These are phyloP conservation scores for Mucor saturninus DNA, from an alignment of 371 early-diverging fungal species.

Conservation along the genomic window DNA sequence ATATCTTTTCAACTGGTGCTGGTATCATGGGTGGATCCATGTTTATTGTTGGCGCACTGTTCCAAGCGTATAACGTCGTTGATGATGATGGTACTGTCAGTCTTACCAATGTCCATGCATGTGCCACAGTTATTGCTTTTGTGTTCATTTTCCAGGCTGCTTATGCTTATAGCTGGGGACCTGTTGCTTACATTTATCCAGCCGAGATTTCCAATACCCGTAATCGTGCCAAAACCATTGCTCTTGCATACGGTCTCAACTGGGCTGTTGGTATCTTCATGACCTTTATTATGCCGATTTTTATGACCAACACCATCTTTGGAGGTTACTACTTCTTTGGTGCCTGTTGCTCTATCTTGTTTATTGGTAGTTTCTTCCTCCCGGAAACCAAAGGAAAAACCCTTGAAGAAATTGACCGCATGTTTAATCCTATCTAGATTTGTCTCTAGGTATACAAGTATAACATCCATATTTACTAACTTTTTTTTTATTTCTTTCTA, in stretches of 20 bases:
- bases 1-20: slow-evolving; percentile 50
- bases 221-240: slow-evolving; percentile 48
- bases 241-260: slow-evolving; percentile 64
- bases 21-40: slow-evolving; percentile 44
- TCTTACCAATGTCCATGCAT: slow-evolving; percentile 32
- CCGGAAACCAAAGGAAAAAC: slow-evolving; percentile 64
- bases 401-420: slow-evolving; percentile 61
- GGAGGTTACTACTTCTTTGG: slow-evolving; percentile 66
- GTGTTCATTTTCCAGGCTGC: slow-evolving; percentile 52
- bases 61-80: slow-evolving; percentile 35
- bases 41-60: slow-evolving; percentile 52
- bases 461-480: slow-evolving; percentile 5
- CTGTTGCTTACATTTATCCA: slow-evolving; percentile 69
- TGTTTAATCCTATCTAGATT: slow-evolving; percentile 46
- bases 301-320: slow-evolving; percentile 60
- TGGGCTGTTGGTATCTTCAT: slow-evolving; percentile 63
- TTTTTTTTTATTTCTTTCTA: not conserved
- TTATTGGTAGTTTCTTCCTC: slow-evolving; percentile 50
- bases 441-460: slow-evolving; percentile 1
- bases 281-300: slow-evolving; percentile 49
- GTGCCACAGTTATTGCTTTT: slow-evolving; percentile 47
- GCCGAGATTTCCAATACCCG: slow-evolving; percentile 65
- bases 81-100: slow-evolving; percentile 36
- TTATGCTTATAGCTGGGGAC: slow-evolving; percentile 66
- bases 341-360: slow-evolving; percentile 41